These are phyloP conservation scores for Pseudomicrostroma phylloplanum DNA, from an alignment of 1,284 basidiomycete genomes.

Conservation along the genomic window DNA sequence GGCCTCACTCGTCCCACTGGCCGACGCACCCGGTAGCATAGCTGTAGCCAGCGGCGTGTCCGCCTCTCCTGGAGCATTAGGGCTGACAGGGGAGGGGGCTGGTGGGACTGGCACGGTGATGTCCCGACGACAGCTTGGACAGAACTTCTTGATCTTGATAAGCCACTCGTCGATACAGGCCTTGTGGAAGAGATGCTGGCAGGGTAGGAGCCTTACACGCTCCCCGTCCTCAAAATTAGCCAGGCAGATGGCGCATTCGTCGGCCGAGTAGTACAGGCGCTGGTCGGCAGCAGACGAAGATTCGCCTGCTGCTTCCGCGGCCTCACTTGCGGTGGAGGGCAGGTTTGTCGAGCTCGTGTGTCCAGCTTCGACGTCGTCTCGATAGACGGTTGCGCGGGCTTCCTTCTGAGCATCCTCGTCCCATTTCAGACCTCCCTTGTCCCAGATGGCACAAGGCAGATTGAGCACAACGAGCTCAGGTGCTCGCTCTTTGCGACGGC, in stretches of 20 bases:
- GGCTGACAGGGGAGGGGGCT: slow-evolving; percentile 12
- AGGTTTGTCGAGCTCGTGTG: background rate
- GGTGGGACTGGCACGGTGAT: slow-evolving; percentile 35
- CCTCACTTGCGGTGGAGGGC: background rate
- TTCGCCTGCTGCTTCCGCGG: background rate
- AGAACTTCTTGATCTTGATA: slow-evolving; percentile 40
- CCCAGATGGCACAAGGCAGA: slow-evolving; percentile 45
- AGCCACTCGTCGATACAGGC: slow-evolving; percentile 49
- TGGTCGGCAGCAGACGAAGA: background rate
- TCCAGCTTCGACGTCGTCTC: background rate
- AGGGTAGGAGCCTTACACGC: slow-evolving; percentile 42
- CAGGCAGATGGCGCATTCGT: slow-evolving; percentile 48
- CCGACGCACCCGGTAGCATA: slow-evolving; percentile 17
- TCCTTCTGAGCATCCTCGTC: slow-evolving; percentile 28
- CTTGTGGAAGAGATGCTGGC: slow-evolving; percentile 47
- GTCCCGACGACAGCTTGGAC: slow-evolving; percentile 50
- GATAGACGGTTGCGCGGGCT: background rate
- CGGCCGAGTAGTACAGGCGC: slow-evolving; percentile 16
- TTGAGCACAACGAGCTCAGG: slow-evolving; percentile 38
- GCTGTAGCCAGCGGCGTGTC: slow-evolving; percentile 8
- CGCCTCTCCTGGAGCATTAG: background rate
- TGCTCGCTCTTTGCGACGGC: slow-evolving; percentile 42
- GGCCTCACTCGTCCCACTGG: slow-evolving; percentile 20
- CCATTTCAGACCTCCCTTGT: slow-evolving; percentile 31
- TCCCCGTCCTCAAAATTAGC: slow-evolving; percentile 47